Evolutionary conservation across 148 eudicot genomes (phyloP).

Genomic region (Rhododendron ovatum): DNA sequence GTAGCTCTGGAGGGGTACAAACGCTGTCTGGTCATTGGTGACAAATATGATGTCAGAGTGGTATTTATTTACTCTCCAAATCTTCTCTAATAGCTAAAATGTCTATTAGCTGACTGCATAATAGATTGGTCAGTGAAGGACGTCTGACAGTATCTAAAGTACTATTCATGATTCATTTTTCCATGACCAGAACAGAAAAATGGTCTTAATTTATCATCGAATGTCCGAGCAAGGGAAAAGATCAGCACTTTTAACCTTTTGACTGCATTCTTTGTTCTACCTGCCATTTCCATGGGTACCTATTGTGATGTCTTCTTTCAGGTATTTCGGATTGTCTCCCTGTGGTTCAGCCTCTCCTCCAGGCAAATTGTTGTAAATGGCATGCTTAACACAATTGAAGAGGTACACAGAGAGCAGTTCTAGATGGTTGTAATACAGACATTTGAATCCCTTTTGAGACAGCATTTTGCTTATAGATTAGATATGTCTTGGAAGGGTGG

Average conservation of each 20-base stretch:
- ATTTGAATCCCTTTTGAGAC: not conserved
- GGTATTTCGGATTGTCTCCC: slow-evolving; percentile 97
- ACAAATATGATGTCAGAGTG: slow-evolving; percentile 95
- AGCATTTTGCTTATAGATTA: not conserved
- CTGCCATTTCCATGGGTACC: not conserved
- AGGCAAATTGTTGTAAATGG: slow-evolving; percentile 66
- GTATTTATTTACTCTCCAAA: slow-evolving; percentile 29
- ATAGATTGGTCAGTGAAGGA: not conserved
- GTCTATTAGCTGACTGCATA: not conserved
- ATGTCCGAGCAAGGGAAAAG: not conserved
- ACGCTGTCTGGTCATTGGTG: slow-evolving; percentile 81
- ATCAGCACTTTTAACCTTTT: not conserved
- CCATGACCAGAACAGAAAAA: not conserved
- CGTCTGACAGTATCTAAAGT: not conserved
- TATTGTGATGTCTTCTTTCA: slow-evolving; percentile 26
- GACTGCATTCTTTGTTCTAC: slow-evolving; percentile 5
- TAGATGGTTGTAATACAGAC: not conserved
- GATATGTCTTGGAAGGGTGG: not conserved
- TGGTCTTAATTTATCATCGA: not conserved
- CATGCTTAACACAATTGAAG: slow-evolving; percentile 75
- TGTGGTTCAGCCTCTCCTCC: slow-evolving; percentile 86
- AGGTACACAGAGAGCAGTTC: slow-evolving; percentile 38
- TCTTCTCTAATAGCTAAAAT: not conserved
- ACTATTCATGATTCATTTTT: not conserved
- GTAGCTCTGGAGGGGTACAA: slow-evolving; percentile 85